Evolutionary conservation across 495 filamentous ascomycete genomes (phyloP).

Genomic region (Pyrenula massariospora): DNA sequence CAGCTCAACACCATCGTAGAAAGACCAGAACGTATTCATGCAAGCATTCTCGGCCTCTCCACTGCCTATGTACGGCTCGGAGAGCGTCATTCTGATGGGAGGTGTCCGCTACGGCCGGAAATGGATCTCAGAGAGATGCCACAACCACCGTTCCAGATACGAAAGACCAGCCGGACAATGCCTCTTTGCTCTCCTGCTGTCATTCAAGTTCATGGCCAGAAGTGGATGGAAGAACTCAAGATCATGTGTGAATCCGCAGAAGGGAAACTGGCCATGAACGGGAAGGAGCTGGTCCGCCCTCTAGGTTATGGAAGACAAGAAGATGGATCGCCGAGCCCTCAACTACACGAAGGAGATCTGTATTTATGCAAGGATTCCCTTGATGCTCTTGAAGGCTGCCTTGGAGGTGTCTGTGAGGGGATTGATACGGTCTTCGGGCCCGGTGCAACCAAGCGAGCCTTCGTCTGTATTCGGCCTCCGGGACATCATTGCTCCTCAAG

Average conservation of each 20-base stretch:
- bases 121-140: conserved; percentile 36
- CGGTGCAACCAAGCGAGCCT: conserved; percentile 48
- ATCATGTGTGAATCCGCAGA: conserved; percentile 71
- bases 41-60: conserved; percentile 66
- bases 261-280: conserved; percentile 54
- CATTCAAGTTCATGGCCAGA: conserved; percentile 68
- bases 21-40: conserved; percentile 82
- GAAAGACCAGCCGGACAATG: conserved; percentile 55
- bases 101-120: conserved; percentile 49
- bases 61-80: conserved; percentile 84
- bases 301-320: conserved; percentile 30
- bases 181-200: conserved; percentile 57
- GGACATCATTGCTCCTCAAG: conserved; percentile 89
- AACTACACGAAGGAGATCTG: conserved; percentile 72
- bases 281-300: conserved; percentile 64
- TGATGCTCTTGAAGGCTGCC: conserved; percentile 75
- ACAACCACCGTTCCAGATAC: conserved; percentile 67
- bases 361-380: conserved; percentile 80
- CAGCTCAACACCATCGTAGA: conserved; percentile 72
- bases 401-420: conserved; percentile 83
- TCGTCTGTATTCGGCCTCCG: conserved; percentile 74
- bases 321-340: conserved; percentile 24
- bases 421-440: conserved; percentile 75
- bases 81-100: conserved; percentile 63
- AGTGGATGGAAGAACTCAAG: conserved; percentile 88